These are phyloP conservation scores for Saccharomyces hybrid DNA, from an alignment of 1,139 yeast genomes.

Conservation along the genomic window DNA sequence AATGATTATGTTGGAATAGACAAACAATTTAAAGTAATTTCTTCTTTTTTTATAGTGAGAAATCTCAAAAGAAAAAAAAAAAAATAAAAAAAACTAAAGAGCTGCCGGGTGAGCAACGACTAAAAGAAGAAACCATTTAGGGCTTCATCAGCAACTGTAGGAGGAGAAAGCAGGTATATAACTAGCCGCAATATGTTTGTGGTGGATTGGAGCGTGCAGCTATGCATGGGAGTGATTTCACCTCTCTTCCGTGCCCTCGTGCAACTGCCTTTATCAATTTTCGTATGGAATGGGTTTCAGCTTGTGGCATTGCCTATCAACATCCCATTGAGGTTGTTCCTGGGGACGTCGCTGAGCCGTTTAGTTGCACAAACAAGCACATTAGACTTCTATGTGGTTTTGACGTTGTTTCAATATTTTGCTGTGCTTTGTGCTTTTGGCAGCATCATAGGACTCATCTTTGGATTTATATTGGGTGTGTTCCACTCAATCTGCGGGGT, in stretches of 20 bases:
- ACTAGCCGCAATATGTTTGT: neutral
- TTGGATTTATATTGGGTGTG: slow-evolving; percentile 1
- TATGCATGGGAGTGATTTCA: neutral
- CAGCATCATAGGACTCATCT: neutral
- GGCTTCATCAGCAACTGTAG: neutral
- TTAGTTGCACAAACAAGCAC: slow-evolving; percentile 5
- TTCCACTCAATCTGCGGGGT: slow-evolving; percentile 1
- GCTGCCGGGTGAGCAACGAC: slow-evolving; percentile 1
- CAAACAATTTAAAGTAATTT: no score
- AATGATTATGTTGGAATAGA: neutral
- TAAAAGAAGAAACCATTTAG: slow-evolving; percentile 1
- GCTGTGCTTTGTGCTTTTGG: slow-evolving; percentile 7
- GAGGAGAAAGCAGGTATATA: neutral
- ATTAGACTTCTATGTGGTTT: slow-evolving; percentile 6
- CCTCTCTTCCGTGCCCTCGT: slow-evolving; percentile 5
- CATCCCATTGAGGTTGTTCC: slow-evolving; percentile 3
- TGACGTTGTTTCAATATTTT: slow-evolving; percentile 10
- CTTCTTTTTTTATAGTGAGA: neutral
- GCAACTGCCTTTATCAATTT: slow-evolving; percentile 16
- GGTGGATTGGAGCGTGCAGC: neutral
- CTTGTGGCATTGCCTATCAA: slow-evolving; percentile 9
- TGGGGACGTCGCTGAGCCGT: slow-evolving; percentile 10
- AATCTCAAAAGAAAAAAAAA: neutral
- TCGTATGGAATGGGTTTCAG: slow-evolving; percentile 12
- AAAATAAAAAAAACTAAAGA: neutral